Base-by-base conservation (phyloP, 2,329 filamentous ascomycete genomes). In the Elsinoe batatas region DNA sequence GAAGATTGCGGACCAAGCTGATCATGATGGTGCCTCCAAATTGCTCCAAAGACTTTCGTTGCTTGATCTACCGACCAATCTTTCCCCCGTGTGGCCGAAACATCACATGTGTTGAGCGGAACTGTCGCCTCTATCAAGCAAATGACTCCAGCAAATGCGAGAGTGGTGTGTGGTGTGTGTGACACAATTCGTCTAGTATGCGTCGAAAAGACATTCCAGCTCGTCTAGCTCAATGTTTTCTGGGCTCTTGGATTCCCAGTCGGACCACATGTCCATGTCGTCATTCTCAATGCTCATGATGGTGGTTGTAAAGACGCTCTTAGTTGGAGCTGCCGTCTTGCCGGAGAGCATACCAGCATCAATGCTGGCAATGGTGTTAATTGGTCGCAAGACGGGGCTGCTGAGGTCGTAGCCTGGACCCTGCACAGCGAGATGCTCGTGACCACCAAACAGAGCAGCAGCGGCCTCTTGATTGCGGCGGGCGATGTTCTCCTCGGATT, bases 141-240 rank as follows among this genome's bases (percentile, higher is more conserved):
- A 26, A 49, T 38, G 26, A 35, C 44, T 49, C 44, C 44, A 26
- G 22, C 7, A 26, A n/a, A 49, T 49, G 44, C 44, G 17, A 33
- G 40, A 44, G 44, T 49, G 32, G 47, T 51, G 47, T 51, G 47
- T 20, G 36, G 12, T 30, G 22, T 17, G 18, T 26, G n/a, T n/a
- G n/a, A 40, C 13, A 6, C n/a, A 15, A 40, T 49, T 49, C 30
- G 18, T 37, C 49, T 63, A 68, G 47, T 67, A 69, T 33, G 62
- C 84, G 66, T 87, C 84, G 64, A 96, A 81, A 68, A 96, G 80
- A 63, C 87, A 83, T 66, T 97, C 91, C 20, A 97, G 82, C 75
- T 98, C 93, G 46, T 95, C 89, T 49, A 97, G 81, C 69, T 94
- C 90, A 63, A 97, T 85, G 61, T 83, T 87, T 74, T 97, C 93